phyloP scores from a whole-genome alignment of 495 filamentous ascomycete species.

The Hypoxylon subgilvum region DNA sequence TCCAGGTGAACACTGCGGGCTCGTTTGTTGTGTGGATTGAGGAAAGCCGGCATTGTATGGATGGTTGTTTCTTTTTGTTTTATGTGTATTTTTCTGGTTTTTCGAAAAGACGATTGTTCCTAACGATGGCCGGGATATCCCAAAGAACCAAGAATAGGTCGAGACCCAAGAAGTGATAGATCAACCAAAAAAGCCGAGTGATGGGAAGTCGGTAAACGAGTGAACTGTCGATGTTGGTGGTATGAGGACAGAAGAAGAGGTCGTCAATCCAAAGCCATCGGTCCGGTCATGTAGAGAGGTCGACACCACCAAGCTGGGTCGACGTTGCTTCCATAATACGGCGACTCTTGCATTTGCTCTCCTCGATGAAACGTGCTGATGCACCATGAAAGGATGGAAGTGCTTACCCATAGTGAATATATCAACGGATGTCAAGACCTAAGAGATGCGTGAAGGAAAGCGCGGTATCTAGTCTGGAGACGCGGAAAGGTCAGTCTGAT shows the following conservation, averaged over 20 bases:
- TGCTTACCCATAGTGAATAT: slow-evolving; percentile 58
- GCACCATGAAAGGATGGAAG: slow-evolving; percentile 42
- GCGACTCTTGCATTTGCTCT: slow-evolving; percentile 41
- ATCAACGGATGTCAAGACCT: slow-evolving; percentile 38
- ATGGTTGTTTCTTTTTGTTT: slow-evolving; percentile 16
- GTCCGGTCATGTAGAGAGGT: slow-evolving; percentile 15
- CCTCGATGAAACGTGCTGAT: slow-evolving; percentile 39
- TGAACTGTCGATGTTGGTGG: slow-evolving; percentile 24
- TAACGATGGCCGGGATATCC: slow-evolving; percentile 45
- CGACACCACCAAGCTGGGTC: neutral
- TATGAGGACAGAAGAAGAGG: slow-evolving; percentile 16
- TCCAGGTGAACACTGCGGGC: slow-evolving; percentile 57
- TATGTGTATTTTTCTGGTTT: slow-evolving; percentile 29
- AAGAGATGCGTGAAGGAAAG: slow-evolving; percentile 39
- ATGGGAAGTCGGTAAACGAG: slow-evolving; percentile 15
- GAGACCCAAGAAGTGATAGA: slow-evolving; percentile 50
- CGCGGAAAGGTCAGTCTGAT: slow-evolving; percentile 20
- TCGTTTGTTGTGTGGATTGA: slow-evolving; percentile 51
- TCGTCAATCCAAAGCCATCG: slow-evolving; percentile 34
- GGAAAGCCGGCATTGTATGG: slow-evolving; percentile 48
- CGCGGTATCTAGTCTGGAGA: slow-evolving; percentile 32
- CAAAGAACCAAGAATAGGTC: slow-evolving; percentile 43
- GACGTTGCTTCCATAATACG: slow-evolving; percentile 26
- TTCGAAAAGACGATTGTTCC: slow-evolving; percentile 34
- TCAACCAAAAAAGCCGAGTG: slow-evolving; percentile 38